phyloP scores from a whole-genome alignment of 108 stramenopile species.

The Conticribra weissflogii region DNA sequence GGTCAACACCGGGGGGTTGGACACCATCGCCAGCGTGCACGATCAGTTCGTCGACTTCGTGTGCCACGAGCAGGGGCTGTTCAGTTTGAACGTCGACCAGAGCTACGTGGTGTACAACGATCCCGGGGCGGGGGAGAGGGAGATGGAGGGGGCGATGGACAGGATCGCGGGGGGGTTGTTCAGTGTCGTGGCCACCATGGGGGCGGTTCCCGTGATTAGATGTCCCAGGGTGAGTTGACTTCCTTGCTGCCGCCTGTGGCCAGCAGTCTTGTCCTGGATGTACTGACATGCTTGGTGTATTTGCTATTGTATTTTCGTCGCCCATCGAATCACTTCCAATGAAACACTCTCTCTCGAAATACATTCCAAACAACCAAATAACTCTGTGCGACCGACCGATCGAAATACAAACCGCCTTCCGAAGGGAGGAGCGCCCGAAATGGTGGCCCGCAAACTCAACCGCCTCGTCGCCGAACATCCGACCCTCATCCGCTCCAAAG shows the following conservation, averaged over 20 bases:
- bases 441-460: slow-evolving; percentile 93
- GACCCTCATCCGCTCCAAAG: slow-evolving; percentile 52
- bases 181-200: slow-evolving; percentile 88
- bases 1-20: slow-evolving; percentile 82
- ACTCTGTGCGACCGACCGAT: too few relatives aligned
- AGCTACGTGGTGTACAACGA: slow-evolving; percentile 90
- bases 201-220: slow-evolving; percentile 92
- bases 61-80: slow-evolving; percentile 88
- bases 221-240: slow-evolving; percentile 81
- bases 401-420: neutral
- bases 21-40: slow-evolving; percentile 79
- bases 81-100: slow-evolving; percentile 79
- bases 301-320: too few relatives aligned
- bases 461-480: slow-evolving; percentile 87
- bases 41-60: slow-evolving; percentile 96
- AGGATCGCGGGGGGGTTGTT: slow-evolving; percentile 90
- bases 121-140: slow-evolving; percentile 76
- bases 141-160: slow-evolving; percentile 86
- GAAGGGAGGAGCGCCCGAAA: slow-evolving; percentile 94
- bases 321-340: too few relatives aligned
- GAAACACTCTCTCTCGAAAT: too few relatives aligned
- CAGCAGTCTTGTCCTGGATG: too few relatives aligned
- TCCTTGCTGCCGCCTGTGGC: too few relatives aligned
- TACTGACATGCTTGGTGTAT: too few relatives aligned
- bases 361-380: too few relatives aligned